These are phyloP conservation scores for Xylaria arbuscula DNA, from an alignment of 2,329 filamentous ascomycete genomes.

Conservation along the genomic window DNA sequence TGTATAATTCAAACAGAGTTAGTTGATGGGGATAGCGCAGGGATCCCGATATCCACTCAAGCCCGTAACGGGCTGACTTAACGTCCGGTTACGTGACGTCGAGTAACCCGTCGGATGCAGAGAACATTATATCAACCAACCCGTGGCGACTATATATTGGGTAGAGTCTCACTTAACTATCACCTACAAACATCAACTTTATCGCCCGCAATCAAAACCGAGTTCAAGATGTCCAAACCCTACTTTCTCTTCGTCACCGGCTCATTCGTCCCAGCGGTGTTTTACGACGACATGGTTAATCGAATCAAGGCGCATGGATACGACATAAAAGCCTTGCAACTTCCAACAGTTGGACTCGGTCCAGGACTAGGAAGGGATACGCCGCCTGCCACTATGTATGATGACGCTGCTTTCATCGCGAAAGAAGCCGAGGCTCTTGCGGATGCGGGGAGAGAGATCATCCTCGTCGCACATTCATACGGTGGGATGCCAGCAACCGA, in stretches of 20 bases:
- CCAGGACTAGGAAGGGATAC: conserved; percentile 17
- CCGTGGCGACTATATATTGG: not conserved
- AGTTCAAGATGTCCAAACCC: conserved; percentile 40
- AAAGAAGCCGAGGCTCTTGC: conserved; percentile 51
- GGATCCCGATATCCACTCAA: not conserved
- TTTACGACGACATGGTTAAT: conserved; percentile 39
- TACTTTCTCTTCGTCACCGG: conserved; percentile 41
- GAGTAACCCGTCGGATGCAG: not conserved
- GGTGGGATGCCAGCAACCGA: conserved; percentile 46
- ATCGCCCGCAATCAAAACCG: not conserved
- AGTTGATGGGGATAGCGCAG: not conserved
- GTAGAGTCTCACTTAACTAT: not conserved
- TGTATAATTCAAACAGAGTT: too few species aligned
- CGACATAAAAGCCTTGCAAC: conserved; percentile 41
- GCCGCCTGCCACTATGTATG: conserved; percentile 46
- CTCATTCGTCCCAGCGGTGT: conserved; percentile 37
- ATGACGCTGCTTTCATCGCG: conserved; percentile 51
- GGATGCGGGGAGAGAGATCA: conserved; percentile 45
- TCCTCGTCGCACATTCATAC: conserved; percentile 47
- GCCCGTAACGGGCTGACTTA: not conserved
- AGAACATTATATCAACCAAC: not conserved
- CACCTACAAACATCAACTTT: not conserved
- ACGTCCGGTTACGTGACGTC: conserved; percentile 25
- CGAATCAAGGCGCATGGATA: conserved; percentile 38
- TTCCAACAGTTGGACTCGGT: conserved; percentile 34